phyloP scores from a whole-genome alignment of 139 green algal genomes.

The Chlamydomonas schloesseri region DNA sequence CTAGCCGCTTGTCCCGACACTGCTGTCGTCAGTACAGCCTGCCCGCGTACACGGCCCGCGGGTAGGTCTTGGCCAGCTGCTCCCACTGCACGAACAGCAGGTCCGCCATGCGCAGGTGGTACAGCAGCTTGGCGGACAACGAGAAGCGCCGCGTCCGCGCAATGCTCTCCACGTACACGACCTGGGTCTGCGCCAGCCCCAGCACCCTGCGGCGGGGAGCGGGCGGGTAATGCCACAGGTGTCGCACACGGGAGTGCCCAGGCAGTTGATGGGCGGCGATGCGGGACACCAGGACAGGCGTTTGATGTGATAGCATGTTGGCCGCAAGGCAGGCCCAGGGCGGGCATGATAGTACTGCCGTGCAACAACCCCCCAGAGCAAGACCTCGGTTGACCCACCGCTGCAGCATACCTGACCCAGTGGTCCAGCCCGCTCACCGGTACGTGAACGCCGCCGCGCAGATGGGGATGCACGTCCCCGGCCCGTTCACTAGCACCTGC shows the following conservation, averaged over 20 bases:
- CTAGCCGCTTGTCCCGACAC: no score
- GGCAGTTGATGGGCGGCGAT: no score
- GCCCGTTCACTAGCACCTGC: conserved; percentile 88
- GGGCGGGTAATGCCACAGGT: no score
- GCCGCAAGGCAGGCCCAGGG: no score
- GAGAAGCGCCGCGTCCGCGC: conserved; percentile 81
- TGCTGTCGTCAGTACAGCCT: conserved; percentile 70
- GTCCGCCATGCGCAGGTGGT: conserved; percentile 76
- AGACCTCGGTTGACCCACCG: no score
- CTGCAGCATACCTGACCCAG: no score
- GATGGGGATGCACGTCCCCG: conserved; percentile 91
- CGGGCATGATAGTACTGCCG: no score
- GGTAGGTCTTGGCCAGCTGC: conserved; percentile 67
- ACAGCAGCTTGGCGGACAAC: conserved; percentile 89
- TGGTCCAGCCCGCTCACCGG: conserved; percentile 43
- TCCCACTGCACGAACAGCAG: conserved; percentile 80
- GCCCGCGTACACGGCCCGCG: conserved; percentile 69
- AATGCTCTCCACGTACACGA: conserved; percentile 94
- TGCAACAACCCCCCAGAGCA: no score
- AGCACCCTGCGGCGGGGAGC: conserved; percentile 54
- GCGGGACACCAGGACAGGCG: no score
- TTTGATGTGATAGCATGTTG: no score
- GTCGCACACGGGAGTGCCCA: neutral
- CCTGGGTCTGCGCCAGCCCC: conserved; percentile 44
- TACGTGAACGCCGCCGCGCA: conserved; percentile 65